Evolutionary conservation across 2,329 filamentous ascomycete genomes (phyloP), one percentile per base, ranked within the genome.

Genomic region (Cladophialophora exuberans): DNA sequence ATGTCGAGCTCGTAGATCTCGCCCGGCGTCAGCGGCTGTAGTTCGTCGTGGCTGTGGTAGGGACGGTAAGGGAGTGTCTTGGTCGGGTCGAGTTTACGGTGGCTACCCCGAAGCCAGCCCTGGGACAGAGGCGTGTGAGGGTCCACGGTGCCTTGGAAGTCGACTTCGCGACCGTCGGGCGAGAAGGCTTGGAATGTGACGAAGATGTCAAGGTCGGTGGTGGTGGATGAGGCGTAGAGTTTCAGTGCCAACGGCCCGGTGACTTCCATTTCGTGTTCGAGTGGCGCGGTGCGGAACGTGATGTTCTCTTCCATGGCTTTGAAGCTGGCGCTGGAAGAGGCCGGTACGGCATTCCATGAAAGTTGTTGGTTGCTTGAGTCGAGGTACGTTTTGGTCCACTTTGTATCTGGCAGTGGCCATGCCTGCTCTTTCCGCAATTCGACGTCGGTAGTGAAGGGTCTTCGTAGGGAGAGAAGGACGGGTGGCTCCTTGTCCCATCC

Each of bases 61-160:
- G 52, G 52, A 6, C 52, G 45, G 31, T 55, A 44, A 3, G 44
- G 45, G 3, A 50, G 36, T 10, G 46, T 13, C 30, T 39, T 43
- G 2, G 9, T 9, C 10, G 13, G 2, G 28, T 55, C 52, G 2
- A 55, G 30, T 25, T 55, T 55, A 9, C 52, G 45, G 25, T 55
- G 52, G 5, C 25, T 36, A 2, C 36, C 52, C 10, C 52, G 23
- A 6, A 55, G 38, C 46, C 52, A 55, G 2, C 52, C 52, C 25
- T 55, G 52, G 13, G 52, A n/a, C 5, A 55, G 46, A 10, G 52
- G 52, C 9, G 52, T 55, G 15, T 51, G 52, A 2, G 52, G 52
- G 20, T 55, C 52, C 5, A 51, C 33, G 4, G 38, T 51, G 13
- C 52, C 52, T 36, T 51, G 36, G 25, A 55, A 51, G 6, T 49